Conservation (phyloP, 352 stramenopile genomes). For the Globisporangium viniferum region DNA sequence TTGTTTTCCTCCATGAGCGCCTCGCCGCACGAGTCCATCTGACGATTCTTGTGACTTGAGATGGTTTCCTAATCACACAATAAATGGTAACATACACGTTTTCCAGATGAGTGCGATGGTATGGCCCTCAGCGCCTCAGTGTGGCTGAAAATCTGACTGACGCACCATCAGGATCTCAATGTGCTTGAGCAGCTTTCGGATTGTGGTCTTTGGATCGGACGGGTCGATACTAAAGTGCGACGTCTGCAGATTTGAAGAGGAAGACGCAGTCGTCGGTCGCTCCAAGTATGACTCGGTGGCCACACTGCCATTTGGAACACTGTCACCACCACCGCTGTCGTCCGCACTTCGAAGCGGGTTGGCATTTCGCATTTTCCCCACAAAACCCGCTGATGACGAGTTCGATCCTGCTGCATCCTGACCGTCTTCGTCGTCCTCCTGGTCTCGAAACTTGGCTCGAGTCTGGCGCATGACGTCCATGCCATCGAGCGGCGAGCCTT, state of each 20-base stretch:
- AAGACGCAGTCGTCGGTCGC: conserved; percentile 22
- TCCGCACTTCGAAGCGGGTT: conserved; percentile 28
- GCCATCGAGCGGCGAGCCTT: conserved; percentile 12
- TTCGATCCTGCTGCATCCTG: background rate
- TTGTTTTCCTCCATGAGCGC: conserved; percentile 60
- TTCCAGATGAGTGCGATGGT: background rate
- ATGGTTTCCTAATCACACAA: conserved; percentile 41
- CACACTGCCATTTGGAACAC: background rate
- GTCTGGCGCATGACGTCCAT: conserved; percentile 8
- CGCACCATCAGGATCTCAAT: conserved; percentile 76
- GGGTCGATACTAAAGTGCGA: conserved; percentile 69
- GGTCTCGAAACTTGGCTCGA: conserved; percentile 11
- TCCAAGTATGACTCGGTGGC: background rate
- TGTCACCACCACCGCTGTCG: background rate
- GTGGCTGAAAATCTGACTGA: background rate
- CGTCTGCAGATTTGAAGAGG: conserved; percentile 25
- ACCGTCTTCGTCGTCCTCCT: conserved; percentile 5
- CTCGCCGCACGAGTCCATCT: conserved; percentile 45
- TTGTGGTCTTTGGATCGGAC: conserved; percentile 78
- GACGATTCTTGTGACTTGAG: conserved; percentile 47
- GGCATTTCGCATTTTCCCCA: conserved; percentile 55
- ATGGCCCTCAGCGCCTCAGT: too few species aligned
- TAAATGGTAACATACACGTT: background rate
- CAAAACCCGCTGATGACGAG: conserved; percentile 28
- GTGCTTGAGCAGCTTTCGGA: conserved; percentile 80